A percentile compares a stretch with the other conserved stretches of the same genome.
Evolutionary conservation across 306 rosid genomes (phyloP).

Genomic region (Acacia crassicarpa): DNA sequence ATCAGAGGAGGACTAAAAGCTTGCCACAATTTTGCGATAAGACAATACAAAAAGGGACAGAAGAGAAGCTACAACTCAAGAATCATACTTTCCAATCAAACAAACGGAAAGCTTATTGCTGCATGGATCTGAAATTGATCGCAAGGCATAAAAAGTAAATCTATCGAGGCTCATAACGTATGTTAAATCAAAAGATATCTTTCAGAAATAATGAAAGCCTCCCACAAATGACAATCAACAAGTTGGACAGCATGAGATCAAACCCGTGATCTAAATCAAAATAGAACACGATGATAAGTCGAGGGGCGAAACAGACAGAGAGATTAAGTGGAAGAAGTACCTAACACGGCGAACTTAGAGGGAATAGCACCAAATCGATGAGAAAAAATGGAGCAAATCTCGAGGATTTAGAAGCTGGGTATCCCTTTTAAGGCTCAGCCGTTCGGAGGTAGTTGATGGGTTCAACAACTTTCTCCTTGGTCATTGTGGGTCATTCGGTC

Average conservation of each 20-base stretch:
- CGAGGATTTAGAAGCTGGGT: background rate
- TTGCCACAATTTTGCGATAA: background rate
- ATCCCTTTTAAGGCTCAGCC: background rate
- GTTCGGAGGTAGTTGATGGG: background rate
- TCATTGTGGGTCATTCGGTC: background rate
- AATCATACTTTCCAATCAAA: background rate
- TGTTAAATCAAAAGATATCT: background rate
- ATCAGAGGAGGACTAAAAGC: background rate
- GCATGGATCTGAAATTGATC: conserved; percentile 3
- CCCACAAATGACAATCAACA: background rate
- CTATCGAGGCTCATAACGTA: background rate
- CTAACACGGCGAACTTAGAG: background rate
- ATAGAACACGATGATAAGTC: background rate
- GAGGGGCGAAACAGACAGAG: background rate
- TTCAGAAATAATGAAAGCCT: background rate
- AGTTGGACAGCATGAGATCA: background rate
- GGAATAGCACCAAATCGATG: background rate
- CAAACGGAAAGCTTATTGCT: background rate
- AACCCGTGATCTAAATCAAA: background rate
- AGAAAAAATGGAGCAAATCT: background rate
- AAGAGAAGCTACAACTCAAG: background rate
- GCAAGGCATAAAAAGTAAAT: background rate
- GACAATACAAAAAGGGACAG: background rate
- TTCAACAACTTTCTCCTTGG: background rate
- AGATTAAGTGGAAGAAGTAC: background rate